Evolutionary conservation across 441 rosid species (phyloP).

Genomic region (Populus trichocarpa): DNA sequence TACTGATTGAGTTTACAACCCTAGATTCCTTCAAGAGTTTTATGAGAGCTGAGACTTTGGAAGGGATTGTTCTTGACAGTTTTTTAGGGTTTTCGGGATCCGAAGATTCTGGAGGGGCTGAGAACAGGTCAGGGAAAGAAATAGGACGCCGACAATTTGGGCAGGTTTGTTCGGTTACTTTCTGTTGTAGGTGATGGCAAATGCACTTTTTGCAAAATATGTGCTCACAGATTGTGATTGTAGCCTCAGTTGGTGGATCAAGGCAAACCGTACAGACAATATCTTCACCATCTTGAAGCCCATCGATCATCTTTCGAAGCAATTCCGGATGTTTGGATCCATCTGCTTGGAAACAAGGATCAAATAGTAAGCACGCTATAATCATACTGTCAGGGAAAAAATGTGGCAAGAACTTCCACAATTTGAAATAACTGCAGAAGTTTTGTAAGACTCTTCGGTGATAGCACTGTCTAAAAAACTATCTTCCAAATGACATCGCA

Average conservation of each 20-base stretch:
- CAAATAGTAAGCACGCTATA: background rate
- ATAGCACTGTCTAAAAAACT: no score
- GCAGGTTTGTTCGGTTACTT: constrained; percentile 41
- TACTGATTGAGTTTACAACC: constrained; percentile 39
- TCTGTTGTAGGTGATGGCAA: constrained; percentile 30
- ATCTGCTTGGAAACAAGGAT: constrained; percentile 45
- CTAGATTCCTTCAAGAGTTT: constrained; percentile 35
- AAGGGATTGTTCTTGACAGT: constrained; percentile 34
- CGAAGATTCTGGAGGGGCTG: constrained; percentile 38
- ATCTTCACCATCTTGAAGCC: constrained; percentile 86
- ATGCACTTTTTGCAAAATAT: constrained; percentile 50
- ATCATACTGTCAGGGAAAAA: background rate
- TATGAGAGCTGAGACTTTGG: constrained; percentile 33
- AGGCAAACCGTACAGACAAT: constrained; percentile 87
- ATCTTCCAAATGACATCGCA: background rate
- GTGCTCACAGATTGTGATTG: constrained; percentile 66
- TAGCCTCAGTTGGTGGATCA: constrained; percentile 54
- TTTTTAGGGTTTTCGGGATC: constrained; percentile 14
- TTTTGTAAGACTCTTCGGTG: background rate
- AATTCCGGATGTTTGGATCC: constrained; percentile 77
- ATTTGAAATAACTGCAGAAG: background rate
- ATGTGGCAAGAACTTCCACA: background rate
- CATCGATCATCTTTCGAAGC: constrained; percentile 58
- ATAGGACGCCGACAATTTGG: constrained; percentile 78
- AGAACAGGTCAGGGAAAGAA: constrained; percentile 60